phyloP scores from a whole-genome alignment of 78 protist species.

The Dictyostelium purpureum region DNA sequence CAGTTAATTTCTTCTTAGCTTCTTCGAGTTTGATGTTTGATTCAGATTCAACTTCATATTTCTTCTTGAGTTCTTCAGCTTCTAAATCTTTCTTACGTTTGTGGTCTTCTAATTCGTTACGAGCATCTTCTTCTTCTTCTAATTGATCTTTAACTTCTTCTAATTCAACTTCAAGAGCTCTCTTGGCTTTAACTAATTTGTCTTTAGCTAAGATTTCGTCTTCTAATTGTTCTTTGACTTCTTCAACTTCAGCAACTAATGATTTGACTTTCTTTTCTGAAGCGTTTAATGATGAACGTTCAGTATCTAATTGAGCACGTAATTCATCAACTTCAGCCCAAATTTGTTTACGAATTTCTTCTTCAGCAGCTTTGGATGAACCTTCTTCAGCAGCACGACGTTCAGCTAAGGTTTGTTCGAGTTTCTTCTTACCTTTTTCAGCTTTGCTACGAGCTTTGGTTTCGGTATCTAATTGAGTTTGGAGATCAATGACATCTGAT shows the following conservation, averaged over 20 bases:
- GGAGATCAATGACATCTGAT: constrained; percentile 35
- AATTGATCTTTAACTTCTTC: constrained; percentile 61
- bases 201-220: constrained; percentile 68
- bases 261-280: constrained; percentile 68
- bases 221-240: constrained; percentile 59
- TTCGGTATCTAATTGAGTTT: constrained; percentile 36
- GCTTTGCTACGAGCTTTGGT: constrained; percentile 71
- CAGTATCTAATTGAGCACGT: constrained; percentile 69
- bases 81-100: constrained; percentile 68
- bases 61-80: constrained; percentile 65
- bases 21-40: constrained; percentile 31
- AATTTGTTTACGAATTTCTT: constrained; percentile 64
- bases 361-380: constrained; percentile 47
- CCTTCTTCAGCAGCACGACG: constrained; percentile 63
- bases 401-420: constrained; percentile 56
- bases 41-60: constrained; percentile 31
- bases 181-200: constrained; percentile 71
- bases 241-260: constrained; percentile 72
- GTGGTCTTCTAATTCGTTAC: constrained; percentile 53
- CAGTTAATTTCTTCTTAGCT: constrained; percentile 24
- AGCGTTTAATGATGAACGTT: constrained; percentile 47
- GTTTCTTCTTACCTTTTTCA: constrained; percentile 82
- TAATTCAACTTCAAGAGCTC: constrained; percentile 76
- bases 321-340: constrained; percentile 75
- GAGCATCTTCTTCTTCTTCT: constrained; percentile 82